Conservation (phyloP, 345 rosid genomes). For the Citrus mangshanensis region DNA sequence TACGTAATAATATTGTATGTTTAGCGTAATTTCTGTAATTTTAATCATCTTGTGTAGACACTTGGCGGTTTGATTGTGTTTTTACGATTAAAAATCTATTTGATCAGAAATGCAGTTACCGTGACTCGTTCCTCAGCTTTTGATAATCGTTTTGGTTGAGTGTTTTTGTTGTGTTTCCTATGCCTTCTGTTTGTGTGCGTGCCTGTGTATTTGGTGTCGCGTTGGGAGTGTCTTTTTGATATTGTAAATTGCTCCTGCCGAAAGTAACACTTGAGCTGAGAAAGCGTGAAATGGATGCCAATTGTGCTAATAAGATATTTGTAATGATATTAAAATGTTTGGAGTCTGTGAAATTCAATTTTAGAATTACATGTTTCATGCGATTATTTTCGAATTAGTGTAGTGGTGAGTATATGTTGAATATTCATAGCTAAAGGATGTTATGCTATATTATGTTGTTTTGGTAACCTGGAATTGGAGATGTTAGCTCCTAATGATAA, state of each 20-base stretch:
- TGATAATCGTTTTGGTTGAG: neutral
- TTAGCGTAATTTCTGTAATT: neutral
- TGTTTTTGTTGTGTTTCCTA: neutral
- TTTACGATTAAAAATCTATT: neutral
- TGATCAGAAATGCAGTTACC: slow-evolving; percentile 8
- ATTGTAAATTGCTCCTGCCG: neutral
- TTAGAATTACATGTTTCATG: neutral
- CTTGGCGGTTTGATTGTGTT: neutral
- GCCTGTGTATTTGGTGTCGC: neutral
- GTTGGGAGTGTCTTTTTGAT: neutral
- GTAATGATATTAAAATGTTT: neutral
- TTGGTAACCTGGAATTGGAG: neutral
- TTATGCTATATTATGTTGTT: neutral
- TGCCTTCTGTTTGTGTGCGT: neutral
- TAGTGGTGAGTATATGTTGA: neutral
- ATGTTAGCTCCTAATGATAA: neutral
- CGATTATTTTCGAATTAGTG: neutral
- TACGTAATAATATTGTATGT: neutral
- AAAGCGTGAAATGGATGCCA: neutral
- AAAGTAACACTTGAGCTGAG: neutral
- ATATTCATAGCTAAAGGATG: neutral
- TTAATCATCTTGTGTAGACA: neutral
- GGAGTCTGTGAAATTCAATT: neutral
- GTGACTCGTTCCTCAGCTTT: neutral
- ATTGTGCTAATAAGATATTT: neutral